Conservation (phyloP, 768 basidiomycete genomes). For the Megacollybia marginata region DNA sequence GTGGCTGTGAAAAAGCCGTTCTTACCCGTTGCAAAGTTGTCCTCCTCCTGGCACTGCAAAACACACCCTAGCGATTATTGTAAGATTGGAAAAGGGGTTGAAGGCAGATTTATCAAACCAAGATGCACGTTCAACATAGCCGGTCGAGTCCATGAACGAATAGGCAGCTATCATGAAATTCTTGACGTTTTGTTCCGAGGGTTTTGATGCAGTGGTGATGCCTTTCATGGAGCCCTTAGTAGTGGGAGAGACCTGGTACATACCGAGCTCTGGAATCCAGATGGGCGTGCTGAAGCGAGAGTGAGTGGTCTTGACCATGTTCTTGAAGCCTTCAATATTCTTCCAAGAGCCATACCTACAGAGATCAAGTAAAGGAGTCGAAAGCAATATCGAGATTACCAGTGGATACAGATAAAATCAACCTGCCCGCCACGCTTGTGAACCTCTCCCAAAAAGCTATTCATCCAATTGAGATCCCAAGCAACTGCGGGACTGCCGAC, state of each 20-base stretch:
- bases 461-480: slow-evolving; percentile 10
- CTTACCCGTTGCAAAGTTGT: slow-evolving; percentile 4
- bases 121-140: slow-evolving; percentile 6
- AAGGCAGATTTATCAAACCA: background rate
- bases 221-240: background rate
- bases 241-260: no score
- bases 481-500: slow-evolving; percentile 9
- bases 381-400: background rate
- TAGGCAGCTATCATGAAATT: slow-evolving; percentile 8
- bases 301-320: slow-evolving; percentile 1
- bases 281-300: slow-evolving; percentile 1
- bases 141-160: slow-evolving; percentile 3
- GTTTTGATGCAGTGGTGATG: slow-evolving; percentile 4
- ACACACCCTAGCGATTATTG: slow-evolving; percentile 1
- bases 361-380: background rate
- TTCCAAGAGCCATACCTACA: slow-evolving; percentile 10
- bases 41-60: background rate
- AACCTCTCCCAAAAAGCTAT: slow-evolving; percentile 4
- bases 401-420: slow-evolving; percentile 5
- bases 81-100: background rate
- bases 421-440: slow-evolving; percentile 6
- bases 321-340: slow-evolving; percentile 4
- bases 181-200: slow-evolving; percentile 4
- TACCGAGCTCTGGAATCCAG: slow-evolving; percentile 7
- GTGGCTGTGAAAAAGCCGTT: background rate